These are phyloP conservation scores for Spirogloea muscicola DNA, from an alignment of 139 green algal species.

Conservation along the genomic window DNA sequence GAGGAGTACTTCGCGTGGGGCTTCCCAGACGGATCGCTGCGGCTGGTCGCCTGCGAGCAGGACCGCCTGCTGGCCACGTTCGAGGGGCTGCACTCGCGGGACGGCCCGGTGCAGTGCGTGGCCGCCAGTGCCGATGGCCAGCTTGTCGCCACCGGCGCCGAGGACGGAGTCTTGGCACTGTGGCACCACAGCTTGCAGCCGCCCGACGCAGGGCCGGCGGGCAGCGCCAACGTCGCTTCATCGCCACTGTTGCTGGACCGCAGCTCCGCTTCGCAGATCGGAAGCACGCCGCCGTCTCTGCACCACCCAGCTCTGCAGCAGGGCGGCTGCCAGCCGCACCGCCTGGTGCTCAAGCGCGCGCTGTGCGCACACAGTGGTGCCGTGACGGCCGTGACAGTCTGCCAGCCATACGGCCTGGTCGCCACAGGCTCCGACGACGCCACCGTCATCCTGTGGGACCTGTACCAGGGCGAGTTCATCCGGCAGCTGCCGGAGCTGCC, in stretches of 20 bases:
- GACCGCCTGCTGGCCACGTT: slow-evolving; percentile 40
- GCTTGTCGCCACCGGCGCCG: slow-evolving; percentile 31
- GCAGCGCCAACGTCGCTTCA: no score
- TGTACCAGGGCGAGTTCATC: slow-evolving; percentile 37
- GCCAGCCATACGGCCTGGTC: slow-evolving; percentile 40
- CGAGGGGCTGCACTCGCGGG: slow-evolving; percentile 29
- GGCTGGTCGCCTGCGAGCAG: slow-evolving; percentile 50
- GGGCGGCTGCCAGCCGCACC: neutral
- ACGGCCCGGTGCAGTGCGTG: slow-evolving; percentile 19
- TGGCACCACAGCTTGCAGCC: no score
- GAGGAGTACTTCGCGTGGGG: slow-evolving; percentile 48
- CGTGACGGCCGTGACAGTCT: slow-evolving; percentile 59
- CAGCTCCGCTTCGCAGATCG: neutral
- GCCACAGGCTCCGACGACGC: slow-evolving; percentile 62
- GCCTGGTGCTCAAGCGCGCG: slow-evolving; percentile 54
- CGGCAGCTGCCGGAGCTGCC: slow-evolving; percentile 27
- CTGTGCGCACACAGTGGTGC: slow-evolving; percentile 58
- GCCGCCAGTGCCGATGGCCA: slow-evolving; percentile 31
- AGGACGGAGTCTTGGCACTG: slow-evolving; percentile 26
- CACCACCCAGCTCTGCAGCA: neutral
- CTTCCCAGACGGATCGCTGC: slow-evolving; percentile 59
- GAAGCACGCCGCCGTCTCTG: neutral
- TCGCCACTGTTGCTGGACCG: no score
- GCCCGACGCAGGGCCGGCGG: no score
- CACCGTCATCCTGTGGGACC: slow-evolving; percentile 65